Evolutionary conservation across 495 filamentous ascomycete genomes (phyloP), one percentile per base, ranked within the genome.

Genomic region (Neurospora sp.): DNA sequence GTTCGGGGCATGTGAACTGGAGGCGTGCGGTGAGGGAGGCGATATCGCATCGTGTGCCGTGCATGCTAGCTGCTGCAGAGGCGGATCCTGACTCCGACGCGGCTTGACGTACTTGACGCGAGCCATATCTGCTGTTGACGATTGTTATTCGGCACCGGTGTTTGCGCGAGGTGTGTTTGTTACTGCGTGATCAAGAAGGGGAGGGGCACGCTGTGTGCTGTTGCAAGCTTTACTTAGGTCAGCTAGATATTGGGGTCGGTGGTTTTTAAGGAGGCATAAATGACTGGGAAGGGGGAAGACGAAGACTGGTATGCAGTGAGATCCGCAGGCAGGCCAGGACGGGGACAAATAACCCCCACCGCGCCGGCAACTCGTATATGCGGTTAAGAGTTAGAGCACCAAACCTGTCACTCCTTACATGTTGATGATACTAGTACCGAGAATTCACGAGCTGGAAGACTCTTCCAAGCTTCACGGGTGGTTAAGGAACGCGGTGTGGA

Each of bases 1-100:
- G 14, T 61, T 35, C 53, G 14, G 12, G 22, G 11, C 2, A 16
- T 18, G 27, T 14, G 31, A 71, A 18, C 59, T 76, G 69, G 38
- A 76, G 44, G 27, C 76, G 74, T 37, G 68, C 74, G 3, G 76
- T 71, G 8, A 80, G 48, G 18, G 18, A 37, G 27, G 70, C 48
- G 22, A 73, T 37, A 10, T n/a, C 18, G 8, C 8, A 35, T 27
- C 6, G 18, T 16, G 27, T 35, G 12, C 3, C 22, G 9, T 20
- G 27, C 16, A 38, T 70, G 12, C 3, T 20, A 14, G 16, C 70
- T 18, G 31, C 14, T 44, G 16, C 16, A 44, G 41, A n/a, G 16
- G n/a, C 16, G 6, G 6, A 44, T 44, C 16, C 41, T 8, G 41
- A 44, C 41, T 44, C 41, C 41, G 16, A n/a, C 16, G 16, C 16